Evolutionary conservation across 1,284 basidiomycete species (phyloP), one percentile per base, ranked within the genome.

Genomic region (Cryptococcus sp.): DNA sequence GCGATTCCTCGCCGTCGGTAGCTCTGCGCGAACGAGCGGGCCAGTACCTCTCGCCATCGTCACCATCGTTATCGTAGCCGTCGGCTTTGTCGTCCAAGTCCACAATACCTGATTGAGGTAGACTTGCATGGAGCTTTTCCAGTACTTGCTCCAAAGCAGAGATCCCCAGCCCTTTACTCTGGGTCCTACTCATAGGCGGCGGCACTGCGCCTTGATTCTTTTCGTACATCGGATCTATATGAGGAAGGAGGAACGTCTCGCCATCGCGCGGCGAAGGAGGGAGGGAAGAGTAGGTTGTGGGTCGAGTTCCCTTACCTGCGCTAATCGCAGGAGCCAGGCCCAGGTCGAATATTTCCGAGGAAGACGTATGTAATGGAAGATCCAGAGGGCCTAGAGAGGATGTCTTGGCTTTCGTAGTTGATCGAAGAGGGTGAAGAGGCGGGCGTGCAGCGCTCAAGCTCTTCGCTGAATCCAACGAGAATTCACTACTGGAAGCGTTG

Each of bases 271-370:
- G 74, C 7, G 72, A 74, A 20, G 73, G 70, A 1, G 75, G 75
- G 8, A 77, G 58, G 10, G 69, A 72, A 1, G 74, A 76, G 56
- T 77, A 77, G 1, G 73, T 73, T 10, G 67, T 69, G 0, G 54
- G 64, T 13, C 66, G 57, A 5, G 47, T 52, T 6, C 40, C n/a
- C 16, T 25, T 22, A 19, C 17, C 23, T 16, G 10, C 46, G 34
- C 23, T 46, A n/a, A 39, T 15, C 26, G 43, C 17, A 5, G 34
- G 34, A 46, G 25, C 44, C 29, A n/a, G 41, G 38, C 3, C 57
- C 5, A 54, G 20, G 20, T 53, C 52, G 46, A 69, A 72, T 34
- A 67, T 44, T 37, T 69, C 65, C 2, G 65, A 66, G 13, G 67
- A 39, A 1, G 67, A 65, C 3, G 61, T 61, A 25, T 65, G 66